Base-by-base conservation (phyloP, 768 basidiomycete genomes). In the Mycena chlorophos region DNA sequence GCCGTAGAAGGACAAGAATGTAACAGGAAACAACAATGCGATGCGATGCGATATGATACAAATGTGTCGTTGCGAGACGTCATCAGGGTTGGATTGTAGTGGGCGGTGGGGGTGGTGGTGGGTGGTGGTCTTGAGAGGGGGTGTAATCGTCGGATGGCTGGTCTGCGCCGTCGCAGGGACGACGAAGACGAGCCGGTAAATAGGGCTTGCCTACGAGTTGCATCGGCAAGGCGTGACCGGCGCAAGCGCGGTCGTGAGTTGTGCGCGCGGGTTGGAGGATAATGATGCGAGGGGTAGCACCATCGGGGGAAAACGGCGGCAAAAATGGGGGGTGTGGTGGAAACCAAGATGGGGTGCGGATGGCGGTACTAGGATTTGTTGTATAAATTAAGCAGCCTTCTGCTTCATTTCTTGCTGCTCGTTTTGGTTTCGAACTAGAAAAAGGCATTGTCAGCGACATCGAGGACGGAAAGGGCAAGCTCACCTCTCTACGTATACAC, bases 11-110 rank as follows among this genome's bases (percentile, higher is more conserved):
- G 30, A 37, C 31, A 22, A 19, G 27, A 34, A 34, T 49, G 49
- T 16, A 10, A 40, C 1, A 31, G 17, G 31, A n/a, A 37, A 25
- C 43, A 34, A 54, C 52, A 54, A 46, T 54, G 52, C 52, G 54
- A 55, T 55, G 54, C 54, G 54, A 49, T 55, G 54, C 52, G 45
- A 30, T 55, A 55, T 55, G 46, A 55, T 55, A 55, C 54, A 55
- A 27, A 55, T 55, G 54, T 48, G 54, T 48, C 37, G 34, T 46
- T 19, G 45, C 6, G 38, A 47, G 54, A 49, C 54, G 47, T 55
- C 46, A 49, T 38, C 47, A 48, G 20, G 47, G 38, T n/a, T 29
- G 30, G n/a, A n/a, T n/a, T n/a, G n/a, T n/a, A n/a, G n/a, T n/a
- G 42, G 4, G 19, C 19, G 29, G 29, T 27, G 26, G 20, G 13